Percentiles rank a stretch among this genome's conserved stretches.
Evolutionary conservation across 257 asterid species (phyloP).

Genomic region (Catharanthus roseus): DNA sequence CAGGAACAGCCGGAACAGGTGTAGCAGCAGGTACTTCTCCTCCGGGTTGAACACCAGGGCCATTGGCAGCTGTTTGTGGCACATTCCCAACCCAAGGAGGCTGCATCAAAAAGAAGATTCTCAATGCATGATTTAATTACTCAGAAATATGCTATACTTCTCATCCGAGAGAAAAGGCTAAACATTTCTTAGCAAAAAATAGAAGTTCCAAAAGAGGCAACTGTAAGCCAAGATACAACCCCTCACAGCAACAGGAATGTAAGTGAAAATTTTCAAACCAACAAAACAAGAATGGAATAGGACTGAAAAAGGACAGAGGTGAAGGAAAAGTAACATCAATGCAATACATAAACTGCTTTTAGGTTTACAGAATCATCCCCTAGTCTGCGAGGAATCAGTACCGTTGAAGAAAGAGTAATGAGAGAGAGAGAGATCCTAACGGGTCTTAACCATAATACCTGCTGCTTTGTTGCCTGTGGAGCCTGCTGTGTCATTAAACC

Average conservation of each 20-base stretch:
- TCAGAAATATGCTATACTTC: neutral
- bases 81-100: conserved; percentile 57
- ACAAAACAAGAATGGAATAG: neutral
- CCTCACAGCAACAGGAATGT: neutral
- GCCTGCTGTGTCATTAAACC: conserved; percentile 51
- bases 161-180: neutral
- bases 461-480: conserved; percentile 49
- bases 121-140: neutral
- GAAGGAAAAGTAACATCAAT: neutral
- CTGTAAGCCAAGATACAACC: neutral
- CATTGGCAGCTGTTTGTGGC: conserved; percentile 37
- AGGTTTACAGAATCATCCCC: neutral
- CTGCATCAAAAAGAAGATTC: conserved; percentile 26
- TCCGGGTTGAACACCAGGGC: conserved; percentile 33
- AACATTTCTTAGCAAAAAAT: neutral
- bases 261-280: neutral
- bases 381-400: neutral
- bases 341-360: neutral
- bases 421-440: neutral
- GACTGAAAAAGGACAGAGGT: neutral
- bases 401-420: neutral
- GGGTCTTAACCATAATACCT: conserved; percentile 37
- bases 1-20: conserved; percentile 28
- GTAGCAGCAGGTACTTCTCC: conserved; percentile 40
- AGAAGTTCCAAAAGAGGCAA: no score